phyloP scores from a whole-genome alignment of 495 filamentous ascomycete genomes.

The Aspergillus sparsus region DNA sequence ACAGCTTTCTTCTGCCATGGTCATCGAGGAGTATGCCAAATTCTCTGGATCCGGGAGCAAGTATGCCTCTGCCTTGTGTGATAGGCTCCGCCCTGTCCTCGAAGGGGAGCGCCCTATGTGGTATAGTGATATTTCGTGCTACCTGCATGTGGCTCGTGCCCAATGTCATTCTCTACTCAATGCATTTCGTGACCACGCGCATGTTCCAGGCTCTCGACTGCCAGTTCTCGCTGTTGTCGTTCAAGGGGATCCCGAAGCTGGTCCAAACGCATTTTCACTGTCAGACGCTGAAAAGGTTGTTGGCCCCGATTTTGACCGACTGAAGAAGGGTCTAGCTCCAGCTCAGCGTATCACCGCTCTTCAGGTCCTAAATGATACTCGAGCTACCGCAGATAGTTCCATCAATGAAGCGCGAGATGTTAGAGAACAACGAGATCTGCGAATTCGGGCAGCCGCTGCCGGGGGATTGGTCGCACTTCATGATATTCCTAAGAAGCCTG shows the following conservation, averaged over 20 bases:
- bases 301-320: constrained; percentile 75
- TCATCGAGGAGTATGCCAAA: constrained; percentile 83
- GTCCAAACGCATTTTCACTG: constrained; percentile 87
- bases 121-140: constrained; percentile 87
- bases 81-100: constrained; percentile 66
- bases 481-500: constrained; percentile 86
- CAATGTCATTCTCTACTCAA: constrained; percentile 89
- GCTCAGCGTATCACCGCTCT: constrained; percentile 78
- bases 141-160: constrained; percentile 80
- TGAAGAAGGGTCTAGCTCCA: constrained; percentile 81
- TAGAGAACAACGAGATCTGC: constrained; percentile 81
- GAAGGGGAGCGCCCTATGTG: constrained; percentile 76
- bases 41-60: constrained; percentile 42
- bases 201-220: constrained; percentile 69
- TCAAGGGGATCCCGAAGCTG: constrained; percentile 87
- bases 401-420: constrained; percentile 75
- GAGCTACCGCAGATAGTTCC: constrained; percentile 62
- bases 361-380: constrained; percentile 73
- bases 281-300: constrained; percentile 83
- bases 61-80: constrained; percentile 56
- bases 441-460: constrained; percentile 83
- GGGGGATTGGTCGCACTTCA: constrained; percentile 84
- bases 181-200: constrained; percentile 82
- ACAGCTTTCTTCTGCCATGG: constrained; percentile 78
- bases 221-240: constrained; percentile 83